A percentile compares a stretch with the other conserved stretches of the same genome.
These are phyloP conservation scores for Ustilago trichophora DNA, from an alignment of 1,284 basidiomycete genomes.

Conservation along the genomic window DNA sequence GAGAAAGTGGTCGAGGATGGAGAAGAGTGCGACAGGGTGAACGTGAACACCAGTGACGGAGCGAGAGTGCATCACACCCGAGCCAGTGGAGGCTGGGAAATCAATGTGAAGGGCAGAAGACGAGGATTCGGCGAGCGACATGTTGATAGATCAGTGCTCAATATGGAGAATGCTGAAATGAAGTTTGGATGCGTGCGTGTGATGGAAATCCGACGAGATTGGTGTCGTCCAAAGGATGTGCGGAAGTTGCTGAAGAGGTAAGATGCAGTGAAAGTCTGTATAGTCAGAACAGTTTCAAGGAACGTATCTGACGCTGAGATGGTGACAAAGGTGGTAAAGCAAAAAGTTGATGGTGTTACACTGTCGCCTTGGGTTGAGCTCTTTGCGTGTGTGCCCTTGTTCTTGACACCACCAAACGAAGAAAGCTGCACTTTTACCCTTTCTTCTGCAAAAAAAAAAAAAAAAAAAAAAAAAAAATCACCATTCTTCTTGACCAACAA, in stretches of 20 bases:
- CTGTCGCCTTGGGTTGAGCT: no score
- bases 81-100: slow-evolving; percentile 60
- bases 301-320: slow-evolving; percentile 1
- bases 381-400: no score
- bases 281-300: not conserved
- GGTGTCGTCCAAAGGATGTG: not conserved
- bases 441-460: not conserved
- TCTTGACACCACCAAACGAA: no score
- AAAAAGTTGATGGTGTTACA: not conserved
- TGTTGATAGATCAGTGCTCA: slow-evolving; percentile 10
- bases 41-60: slow-evolving; percentile 63
- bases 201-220: not conserved
- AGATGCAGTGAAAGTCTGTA: not conserved
- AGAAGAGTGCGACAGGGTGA: slow-evolving; percentile 75
- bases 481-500: slow-evolving; percentile 3
- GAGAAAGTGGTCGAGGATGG: slow-evolving; percentile 96
- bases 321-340: slow-evolving; percentile 3
- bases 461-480: slow-evolving; percentile 8
- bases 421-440: no score
- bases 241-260: not conserved
- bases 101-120: slow-evolving; percentile 63
- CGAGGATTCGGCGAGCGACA: slow-evolving; percentile 49
- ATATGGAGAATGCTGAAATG: not conserved
- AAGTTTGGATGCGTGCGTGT: not conserved
- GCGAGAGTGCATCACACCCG: slow-evolving; percentile 62